These are phyloP conservation scores for barrel medic (Medicago truncatula) DNA, from an alignment of 306 rosid species.

Conservation along the genomic window DNA sequence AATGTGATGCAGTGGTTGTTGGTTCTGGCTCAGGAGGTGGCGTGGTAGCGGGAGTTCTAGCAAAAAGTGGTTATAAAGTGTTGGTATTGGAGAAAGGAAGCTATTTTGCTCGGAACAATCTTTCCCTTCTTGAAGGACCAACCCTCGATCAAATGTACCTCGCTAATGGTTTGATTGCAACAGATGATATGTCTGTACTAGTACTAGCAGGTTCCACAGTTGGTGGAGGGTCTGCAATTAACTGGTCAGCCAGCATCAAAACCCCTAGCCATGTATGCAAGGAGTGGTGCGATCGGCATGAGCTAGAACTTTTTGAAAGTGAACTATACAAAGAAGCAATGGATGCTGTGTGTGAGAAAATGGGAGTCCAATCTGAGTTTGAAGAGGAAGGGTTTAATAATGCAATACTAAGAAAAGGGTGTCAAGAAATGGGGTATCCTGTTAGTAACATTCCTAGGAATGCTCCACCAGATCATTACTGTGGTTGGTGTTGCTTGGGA, in stretches of 20 bases:
- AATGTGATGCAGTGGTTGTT: slow-evolving; percentile 79
- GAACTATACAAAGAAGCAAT: slow-evolving; percentile 64
- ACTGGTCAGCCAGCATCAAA: slow-evolving; percentile 73
- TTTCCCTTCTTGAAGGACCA: slow-evolving; percentile 81
- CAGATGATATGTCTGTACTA: slow-evolving; percentile 58
- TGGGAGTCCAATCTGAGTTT: slow-evolving; percentile 73
- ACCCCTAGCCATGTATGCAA: slow-evolving; percentile 67
- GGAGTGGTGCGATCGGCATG: slow-evolving; percentile 64
- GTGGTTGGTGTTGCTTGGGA: slow-evolving; percentile 89
- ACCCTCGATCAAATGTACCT: slow-evolving; percentile 75
- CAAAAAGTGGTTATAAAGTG: slow-evolving; percentile 73
- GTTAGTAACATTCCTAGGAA: slow-evolving; percentile 68
- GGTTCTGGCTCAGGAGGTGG: slow-evolving; percentile 96
- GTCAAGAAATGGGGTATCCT: slow-evolving; percentile 72
- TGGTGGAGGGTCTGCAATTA: slow-evolving; percentile 84
- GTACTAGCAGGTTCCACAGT: slow-evolving; percentile 82
- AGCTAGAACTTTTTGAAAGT: slow-evolving; percentile 66
- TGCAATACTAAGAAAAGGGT: slow-evolving; percentile 73
- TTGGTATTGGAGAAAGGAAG: slow-evolving; percentile 78
- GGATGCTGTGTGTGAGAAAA: slow-evolving; percentile 69
- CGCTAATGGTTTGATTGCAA: slow-evolving; percentile 59
- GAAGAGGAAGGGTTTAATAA: slow-evolving; percentile 77
- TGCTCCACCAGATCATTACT: slow-evolving; percentile 66
- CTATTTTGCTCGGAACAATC: slow-evolving; percentile 69
- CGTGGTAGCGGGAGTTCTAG: slow-evolving; percentile 78